A percentile compares a stretch with the other conserved stretches of the same genome.
phyloP scores from a whole-genome alignment of 805 yeast species.

The Torulaspora indica region DNA sequence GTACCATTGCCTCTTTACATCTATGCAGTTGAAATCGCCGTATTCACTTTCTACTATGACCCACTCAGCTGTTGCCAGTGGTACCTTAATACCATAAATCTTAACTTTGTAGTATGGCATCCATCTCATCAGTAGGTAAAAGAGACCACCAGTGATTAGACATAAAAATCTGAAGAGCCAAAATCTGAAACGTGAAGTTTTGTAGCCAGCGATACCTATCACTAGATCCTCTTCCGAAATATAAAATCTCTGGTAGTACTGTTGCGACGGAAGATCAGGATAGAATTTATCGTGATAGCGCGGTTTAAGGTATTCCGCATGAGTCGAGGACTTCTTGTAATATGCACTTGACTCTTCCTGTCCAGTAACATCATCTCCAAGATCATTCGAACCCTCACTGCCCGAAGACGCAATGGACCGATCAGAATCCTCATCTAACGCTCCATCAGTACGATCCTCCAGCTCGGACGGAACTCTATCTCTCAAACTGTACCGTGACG shows the following conservation, averaged over 20 bases:
- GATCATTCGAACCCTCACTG: conserved; percentile 22
- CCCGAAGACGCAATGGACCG: conserved; percentile 22
- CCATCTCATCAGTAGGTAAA: conserved; percentile 78
- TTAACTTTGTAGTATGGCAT: conserved; percentile 68
- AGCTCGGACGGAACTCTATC: conserved; percentile 39
- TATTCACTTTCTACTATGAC: conserved; percentile 89
- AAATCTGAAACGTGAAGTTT: conserved; percentile 45
- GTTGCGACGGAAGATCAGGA: conserved; percentile 40
- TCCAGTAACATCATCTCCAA: conserved; percentile 21
- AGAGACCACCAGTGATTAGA: conserved; percentile 60
- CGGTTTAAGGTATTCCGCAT: conserved; percentile 32
- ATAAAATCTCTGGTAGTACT: conserved; percentile 73
- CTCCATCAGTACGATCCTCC: conserved; percentile 33
- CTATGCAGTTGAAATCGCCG: conserved; percentile 69
- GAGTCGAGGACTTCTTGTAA: conserved; percentile 29
- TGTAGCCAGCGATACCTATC: conserved; percentile 89
- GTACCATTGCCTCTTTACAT: conserved; percentile 56
- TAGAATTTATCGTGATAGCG: conserved; percentile 43
- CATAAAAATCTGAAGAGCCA: conserved; percentile 52
- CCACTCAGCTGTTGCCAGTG: conserved; percentile 85
- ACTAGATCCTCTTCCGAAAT: conserved; percentile 94
- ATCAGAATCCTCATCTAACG: conserved; percentile 29
- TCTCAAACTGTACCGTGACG: conserved; percentile 36
- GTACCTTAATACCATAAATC: conserved; percentile 57
- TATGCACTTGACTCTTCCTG: conserved; percentile 20